A percentile compares a stretch with the other conserved stretches of the same genome.
These are phyloP conservation scores for Ilyonectria sp. DNA, from an alignment of 2,329 filamentous ascomycete genomes.

Conservation along the genomic window DNA sequence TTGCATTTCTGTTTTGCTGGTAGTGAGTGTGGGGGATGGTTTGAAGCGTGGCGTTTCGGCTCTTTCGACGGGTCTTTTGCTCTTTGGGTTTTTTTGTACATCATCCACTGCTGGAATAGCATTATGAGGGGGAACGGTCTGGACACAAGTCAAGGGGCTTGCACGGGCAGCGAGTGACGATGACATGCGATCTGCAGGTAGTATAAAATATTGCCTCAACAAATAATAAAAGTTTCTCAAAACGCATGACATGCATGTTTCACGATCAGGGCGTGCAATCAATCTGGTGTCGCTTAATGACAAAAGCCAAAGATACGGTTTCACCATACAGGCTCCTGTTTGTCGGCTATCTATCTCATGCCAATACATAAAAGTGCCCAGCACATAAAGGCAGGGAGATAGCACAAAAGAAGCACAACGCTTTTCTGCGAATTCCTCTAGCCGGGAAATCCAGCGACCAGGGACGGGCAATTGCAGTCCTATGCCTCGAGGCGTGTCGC, in stretches of 20 bases:
- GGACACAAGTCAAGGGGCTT: constrained; percentile 5
- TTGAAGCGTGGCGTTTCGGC: constrained; percentile 41
- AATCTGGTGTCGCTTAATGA: background rate
- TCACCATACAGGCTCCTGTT: constrained; percentile 15
- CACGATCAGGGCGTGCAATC: background rate
- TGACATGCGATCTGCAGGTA: background rate
- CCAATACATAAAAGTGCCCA: constrained; percentile 39
- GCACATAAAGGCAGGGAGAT: constrained; percentile 34
- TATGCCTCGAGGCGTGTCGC: constrained; percentile 7
- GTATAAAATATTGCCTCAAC: background rate
- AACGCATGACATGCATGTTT: background rate
- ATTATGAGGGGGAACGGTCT: background rate
- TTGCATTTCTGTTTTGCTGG: constrained; percentile 13
- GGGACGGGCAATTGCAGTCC: background rate
- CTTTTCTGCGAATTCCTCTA: constrained; percentile 30
- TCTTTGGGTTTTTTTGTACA: constrained; percentile 7
- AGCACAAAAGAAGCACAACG: constrained; percentile 19
- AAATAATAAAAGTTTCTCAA: background rate
- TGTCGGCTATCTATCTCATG: constrained; percentile 24
- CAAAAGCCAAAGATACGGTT: constrained; percentile 3
- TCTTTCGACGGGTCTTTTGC: constrained; percentile 9
- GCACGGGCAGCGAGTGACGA: background rate
- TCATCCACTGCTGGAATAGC: background rate
- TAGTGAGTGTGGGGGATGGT: background rate
- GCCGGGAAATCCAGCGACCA: constrained; percentile 24